These are phyloP conservation scores for Wickerhamomyces silvicola DNA, from an alignment of 805 yeast genomes.

Conservation along the genomic window DNA sequence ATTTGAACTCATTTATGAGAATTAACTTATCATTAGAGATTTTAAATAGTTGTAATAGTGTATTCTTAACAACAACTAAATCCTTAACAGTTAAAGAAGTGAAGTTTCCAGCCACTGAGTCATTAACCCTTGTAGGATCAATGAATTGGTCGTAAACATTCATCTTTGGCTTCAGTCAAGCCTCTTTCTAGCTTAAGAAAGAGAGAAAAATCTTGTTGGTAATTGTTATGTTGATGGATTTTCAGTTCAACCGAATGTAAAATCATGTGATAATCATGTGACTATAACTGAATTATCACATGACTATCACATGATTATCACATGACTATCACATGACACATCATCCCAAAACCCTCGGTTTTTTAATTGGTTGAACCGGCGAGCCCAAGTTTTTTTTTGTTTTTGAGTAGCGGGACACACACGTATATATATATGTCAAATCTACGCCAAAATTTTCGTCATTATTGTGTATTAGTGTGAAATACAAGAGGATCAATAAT, in stretches of 20 bases:
- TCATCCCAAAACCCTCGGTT: too few relatives aligned
- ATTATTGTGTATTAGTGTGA: too few relatives aligned
- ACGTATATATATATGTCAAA: too few relatives aligned
- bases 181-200: neutral
- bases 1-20: conserved; percentile 55
- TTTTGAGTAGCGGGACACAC: too few relatives aligned
- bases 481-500: too few relatives aligned
- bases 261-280: too few relatives aligned
- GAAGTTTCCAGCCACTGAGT: conserved; percentile 47
- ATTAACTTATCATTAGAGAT: conserved; percentile 20
- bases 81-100: conserved; percentile 36
- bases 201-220: neutral
- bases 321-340: neutral
- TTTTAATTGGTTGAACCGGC: too few relatives aligned
- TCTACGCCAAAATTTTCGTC: too few relatives aligned
- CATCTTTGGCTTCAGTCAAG: conserved; percentile 35
- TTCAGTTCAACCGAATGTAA: too few relatives aligned
- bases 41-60: conserved; percentile 39
- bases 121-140: conserved; percentile 69
- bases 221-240: neutral
- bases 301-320: too few relatives aligned
- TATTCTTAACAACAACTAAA: conserved; percentile 64
- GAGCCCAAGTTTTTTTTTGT: too few relatives aligned
- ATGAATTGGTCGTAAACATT: conserved; percentile 73
- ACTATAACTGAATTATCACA: too few relatives aligned